Percentiles rank a stretch among this genome's conserved stretches.
Conservation (phyloP, 495 filamentous ascomycete species). For the Talaromyces trachyspermus region DNA sequence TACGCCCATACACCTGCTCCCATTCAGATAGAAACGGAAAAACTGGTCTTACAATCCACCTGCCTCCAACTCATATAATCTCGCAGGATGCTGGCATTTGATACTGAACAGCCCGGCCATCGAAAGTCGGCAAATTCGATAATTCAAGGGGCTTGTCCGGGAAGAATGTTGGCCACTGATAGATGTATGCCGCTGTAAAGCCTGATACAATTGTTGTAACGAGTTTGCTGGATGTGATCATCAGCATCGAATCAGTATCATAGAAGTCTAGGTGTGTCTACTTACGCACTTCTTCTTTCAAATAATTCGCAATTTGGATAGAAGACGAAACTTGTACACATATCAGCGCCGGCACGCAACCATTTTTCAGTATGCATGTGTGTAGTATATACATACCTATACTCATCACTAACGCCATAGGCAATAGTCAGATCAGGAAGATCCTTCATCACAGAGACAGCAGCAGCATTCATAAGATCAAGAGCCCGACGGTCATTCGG, state of each 20-base stretch:
- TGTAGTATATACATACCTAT: constrained; percentile 47
- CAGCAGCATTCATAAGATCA: constrained; percentile 90
- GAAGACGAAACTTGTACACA: constrained; percentile 66
- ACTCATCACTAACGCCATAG: constrained; percentile 93
- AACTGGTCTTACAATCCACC: constrained; percentile 68
- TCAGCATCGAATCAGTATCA: too few relatives aligned
- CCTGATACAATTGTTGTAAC: constrained; percentile 84
- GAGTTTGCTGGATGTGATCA: constrained; percentile 57
- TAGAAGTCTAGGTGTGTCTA: constrained; percentile 7
- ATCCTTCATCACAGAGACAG: constrained; percentile 73
- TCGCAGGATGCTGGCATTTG: constrained; percentile 64
- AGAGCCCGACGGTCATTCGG: constrained; percentile 86
- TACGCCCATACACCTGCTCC: too few relatives aligned
- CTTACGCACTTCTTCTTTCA: constrained; percentile 75
- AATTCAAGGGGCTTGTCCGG: constrained; percentile 55
- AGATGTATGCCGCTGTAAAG: constrained; percentile 86
- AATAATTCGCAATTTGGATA: constrained; percentile 74
- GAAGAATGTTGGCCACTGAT: constrained; percentile 74
- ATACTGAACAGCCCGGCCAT: constrained; percentile 85
- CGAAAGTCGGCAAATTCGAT: constrained; percentile 74
- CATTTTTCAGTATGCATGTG: background rate
- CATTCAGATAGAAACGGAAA: too few relatives aligned
- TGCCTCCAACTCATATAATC: constrained; percentile 98
- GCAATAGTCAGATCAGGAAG: constrained; percentile 78
- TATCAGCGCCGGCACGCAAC: too few relatives aligned